Base-by-base conservation (phyloP, 2,329 filamentous ascomycete genomes). In the Aureobasidium melanogenum region DNA sequence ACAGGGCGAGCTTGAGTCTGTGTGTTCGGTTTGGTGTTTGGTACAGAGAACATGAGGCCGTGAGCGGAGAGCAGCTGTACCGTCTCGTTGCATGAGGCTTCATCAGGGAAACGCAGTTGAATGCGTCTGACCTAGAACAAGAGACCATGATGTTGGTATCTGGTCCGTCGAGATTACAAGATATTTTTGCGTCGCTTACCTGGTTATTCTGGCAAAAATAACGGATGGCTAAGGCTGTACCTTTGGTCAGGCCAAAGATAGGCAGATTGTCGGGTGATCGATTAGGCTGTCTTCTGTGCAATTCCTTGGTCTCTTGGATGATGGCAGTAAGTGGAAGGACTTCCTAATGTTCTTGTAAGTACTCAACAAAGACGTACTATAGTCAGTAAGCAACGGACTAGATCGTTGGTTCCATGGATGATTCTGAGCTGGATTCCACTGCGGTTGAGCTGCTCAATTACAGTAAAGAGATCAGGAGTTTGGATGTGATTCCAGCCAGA, bases 211-310 rank as follows among this genome's bases (percentile, higher is more conserved):
- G 65, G 17, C 73, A 56, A 44, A 68, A 68, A 66, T 75, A 78
- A 57, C 75, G 69, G 15, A 79, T 65, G 12, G 76, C 77, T 2
- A 80, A 64, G 3, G 73, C 63, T 5, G 72, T 68, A 24, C 69
- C 70, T 52, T 73, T 74, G 10, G 72, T 69, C 34, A 79, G 73
- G 36, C 72, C 76, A 47, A 74, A 76, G n/a, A 79, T 73, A 5
- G 76, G 75, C 2, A 79, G 68, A 57, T 77, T 72, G 10, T 79
- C 76, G 22, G 43, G 43, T 9, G 24, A n/a, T 17, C n/a, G 22
- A 22, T 32, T n/a, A 1, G 43, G 56, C 1, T 50, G 22, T 22
- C 34, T 32, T 24, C 10, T 48, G 19, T 59, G 44, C 34, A 59
- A 32, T 2, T 59, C 56, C 41, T 12, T 59, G 8, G 56, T 50